Evolutionary conservation across 305 asterid genomes (phyloP).

Genomic region (Solanum hybrid): DNA sequence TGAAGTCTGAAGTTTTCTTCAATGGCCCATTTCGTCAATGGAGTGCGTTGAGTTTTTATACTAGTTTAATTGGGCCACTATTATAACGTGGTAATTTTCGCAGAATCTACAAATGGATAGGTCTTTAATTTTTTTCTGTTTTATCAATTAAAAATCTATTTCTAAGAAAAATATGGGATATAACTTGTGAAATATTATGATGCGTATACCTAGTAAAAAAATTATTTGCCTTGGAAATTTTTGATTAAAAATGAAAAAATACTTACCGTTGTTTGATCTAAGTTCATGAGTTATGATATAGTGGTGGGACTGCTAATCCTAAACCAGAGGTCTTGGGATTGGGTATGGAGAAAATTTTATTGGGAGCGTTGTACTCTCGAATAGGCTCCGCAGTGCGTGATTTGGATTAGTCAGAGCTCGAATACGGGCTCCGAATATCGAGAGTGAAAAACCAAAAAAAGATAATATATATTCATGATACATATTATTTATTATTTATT

Average conservation of each 20-base stretch:
- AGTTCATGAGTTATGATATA: not conserved
- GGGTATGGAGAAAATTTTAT: not conserved
- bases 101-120: not conserved
- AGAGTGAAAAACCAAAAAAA: fast-evolving
- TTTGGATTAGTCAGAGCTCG: not conserved
- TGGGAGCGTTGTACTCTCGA: fast-evolving
- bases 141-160: too few relatives aligned
- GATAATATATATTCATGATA: not conserved
- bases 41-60: not conserved
- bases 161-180: not conserved
- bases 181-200: not conserved
- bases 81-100: not conserved
- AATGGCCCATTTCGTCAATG: not conserved
- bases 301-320: too few relatives aligned
- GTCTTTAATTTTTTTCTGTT: not conserved
- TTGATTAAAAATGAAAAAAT: not conserved
- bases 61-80: not conserved
- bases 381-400: fast-evolving
- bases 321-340: fast-evolving
- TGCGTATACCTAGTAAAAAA: too few relatives aligned
- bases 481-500: not conserved
- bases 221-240: not conserved
- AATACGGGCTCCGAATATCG: not conserved
- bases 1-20: not conserved
- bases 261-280: not conserved